phyloP scores from a whole-genome alignment of 2,329 filamentous ascomycete species.

The Cadophora luteo-olivacea region DNA sequence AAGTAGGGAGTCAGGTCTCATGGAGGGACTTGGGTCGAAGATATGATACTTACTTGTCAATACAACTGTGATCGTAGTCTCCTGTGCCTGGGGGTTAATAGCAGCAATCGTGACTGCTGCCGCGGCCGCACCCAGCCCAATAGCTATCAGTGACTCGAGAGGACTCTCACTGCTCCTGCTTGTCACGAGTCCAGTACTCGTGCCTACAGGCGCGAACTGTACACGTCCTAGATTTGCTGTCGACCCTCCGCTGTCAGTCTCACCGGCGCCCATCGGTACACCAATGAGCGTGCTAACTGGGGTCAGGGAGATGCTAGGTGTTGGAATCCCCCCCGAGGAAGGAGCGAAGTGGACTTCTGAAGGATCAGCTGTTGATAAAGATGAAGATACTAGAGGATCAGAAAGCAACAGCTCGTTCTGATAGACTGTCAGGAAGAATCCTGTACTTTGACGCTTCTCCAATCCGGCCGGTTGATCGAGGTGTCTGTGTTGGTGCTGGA shows the following conservation, averaged over 20 bases:
- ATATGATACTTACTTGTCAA: background rate
- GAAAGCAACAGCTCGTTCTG: background rate
- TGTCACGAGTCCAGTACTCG: background rate
- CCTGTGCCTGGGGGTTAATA: too few relatives aligned
- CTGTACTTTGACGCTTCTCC: background rate
- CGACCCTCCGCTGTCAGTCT: background rate
- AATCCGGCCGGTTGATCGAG: background rate
- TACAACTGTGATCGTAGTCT: background rate
- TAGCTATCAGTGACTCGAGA: background rate
- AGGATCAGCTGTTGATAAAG: background rate
- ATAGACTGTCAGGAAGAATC: slow-evolving; percentile 4
- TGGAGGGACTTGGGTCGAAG: background rate
- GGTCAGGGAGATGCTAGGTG: background rate
- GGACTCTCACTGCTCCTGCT: background rate
- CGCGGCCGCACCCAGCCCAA: background rate
- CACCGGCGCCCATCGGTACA: background rate
- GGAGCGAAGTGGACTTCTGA: slow-evolving; percentile 12
- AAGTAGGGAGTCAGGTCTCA: too few relatives aligned
- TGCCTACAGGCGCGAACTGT: background rate
- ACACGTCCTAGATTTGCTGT: background rate
- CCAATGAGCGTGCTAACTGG: slow-evolving; percentile 9
- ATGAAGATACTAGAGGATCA: background rate
- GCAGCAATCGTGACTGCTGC: too few relatives aligned
- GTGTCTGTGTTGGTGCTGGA: background rate
- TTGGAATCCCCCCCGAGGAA: background rate